These are phyloP conservation scores for Mortierella sp. DNA, from an alignment of 371 early-diverging fungal genomes.

Conservation along the genomic window DNA sequence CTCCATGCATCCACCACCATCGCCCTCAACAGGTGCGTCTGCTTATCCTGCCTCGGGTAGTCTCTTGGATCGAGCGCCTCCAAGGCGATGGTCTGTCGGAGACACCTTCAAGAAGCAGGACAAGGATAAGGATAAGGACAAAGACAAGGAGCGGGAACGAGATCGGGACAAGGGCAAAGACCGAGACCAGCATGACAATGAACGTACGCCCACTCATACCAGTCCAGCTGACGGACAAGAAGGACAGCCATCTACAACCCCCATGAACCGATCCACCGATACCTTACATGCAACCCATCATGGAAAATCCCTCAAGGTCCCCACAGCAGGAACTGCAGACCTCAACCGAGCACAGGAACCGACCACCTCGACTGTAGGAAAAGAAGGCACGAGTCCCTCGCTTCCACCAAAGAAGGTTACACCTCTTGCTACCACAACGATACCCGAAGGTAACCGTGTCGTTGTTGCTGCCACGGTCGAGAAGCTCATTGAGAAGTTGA, in stretches of 20 bases:
- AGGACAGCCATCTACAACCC: too few species aligned
- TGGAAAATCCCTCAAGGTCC: too few species aligned
- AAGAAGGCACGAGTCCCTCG: not conserved
- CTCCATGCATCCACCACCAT: not conserved
- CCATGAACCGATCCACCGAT: too few species aligned
- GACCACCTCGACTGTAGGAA: conserved; percentile 1
- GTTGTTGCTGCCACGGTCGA: conserved; percentile 72
- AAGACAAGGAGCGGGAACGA: conserved; percentile 33
- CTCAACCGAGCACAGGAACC: too few species aligned
- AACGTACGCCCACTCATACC: too few species aligned
- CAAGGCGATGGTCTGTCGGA: conserved; percentile 42
- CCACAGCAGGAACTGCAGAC: conserved; percentile 3
- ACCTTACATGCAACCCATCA: too few species aligned
- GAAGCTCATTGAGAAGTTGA: conserved; percentile 70
- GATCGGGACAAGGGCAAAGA: conserved; percentile 23
- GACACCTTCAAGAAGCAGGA: conserved; percentile 24
- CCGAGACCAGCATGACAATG: conserved; percentile 2
- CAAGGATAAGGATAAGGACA: conserved; percentile 24
- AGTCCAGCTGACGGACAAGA: too few species aligned
- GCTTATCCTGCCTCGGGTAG: conserved; percentile 4
- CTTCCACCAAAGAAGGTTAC: conserved; percentile 12
- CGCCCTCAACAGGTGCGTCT: conserved; percentile 1
- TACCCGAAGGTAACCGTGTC: conserved; percentile 38
- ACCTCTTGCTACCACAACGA: not conserved
- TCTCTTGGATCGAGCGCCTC: too few species aligned